Evolutionary conservation across 2,329 filamentous ascomycete species (phyloP), one percentile per base, ranked within the genome.

Genomic region (Arthrobotrys megalospora): DNA sequence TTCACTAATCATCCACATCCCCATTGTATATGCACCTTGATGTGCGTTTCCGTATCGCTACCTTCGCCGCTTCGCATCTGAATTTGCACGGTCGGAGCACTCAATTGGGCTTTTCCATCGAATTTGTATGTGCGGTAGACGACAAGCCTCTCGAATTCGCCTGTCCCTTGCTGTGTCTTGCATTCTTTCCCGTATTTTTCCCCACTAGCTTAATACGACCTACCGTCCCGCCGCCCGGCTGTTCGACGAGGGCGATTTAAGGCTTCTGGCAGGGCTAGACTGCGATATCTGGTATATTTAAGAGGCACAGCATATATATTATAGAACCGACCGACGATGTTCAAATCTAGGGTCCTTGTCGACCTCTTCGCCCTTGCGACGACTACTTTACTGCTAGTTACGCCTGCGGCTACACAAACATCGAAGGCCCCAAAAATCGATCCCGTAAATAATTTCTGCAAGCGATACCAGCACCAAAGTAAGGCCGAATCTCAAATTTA

Each of bases 381-480:
- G 66, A 71, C 73, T 60, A 43, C 73, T 71, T 77, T 66, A 45
- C 50, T 77, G 52, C 43, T 71, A 41, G 66, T 77, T 63, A n/a
- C 60, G 58, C 66, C 73, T 34, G 65, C 38, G 47, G 43, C 53
- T 47, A 43, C 60, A 55, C 64, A 69, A 45, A 52, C 66, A 16
- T 58, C 48, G 2, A 71, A 67, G 34, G 41, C 19, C 12, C 73
- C 73, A 21, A 67, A 77, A 41, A 19, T 77, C 16, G 73, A 77
- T 43, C 73, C 73, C 0, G 73, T 38, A 5, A 45, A 47, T 19
- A 77, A 77, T 41, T 77, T 77, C 28, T 77, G 73, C 36, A 77
- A 77, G 60, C 45, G 73, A 62, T 77, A 77, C 43, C 73, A 77
- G 43, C 73, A 77, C 47, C 73, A 77, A 47, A 77, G 73, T 77